phyloP scores from a whole-genome alignment of 176 grass and related monocot species.

The maize (Zea mays) region Zm-B73-REFERENCE-NAM-5.0 NC_050096.1:186159501-186160000 shows the following conservation, averaged over 20 bases:
- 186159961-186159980: conserved; percentile 47
- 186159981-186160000: conserved; percentile 40
- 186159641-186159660: conserved; percentile 40
- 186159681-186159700: conserved; percentile 77
- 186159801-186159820: neutral
- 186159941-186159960: conserved; percentile 20
- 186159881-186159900: conserved; percentile 20
- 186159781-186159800: conserved; percentile 28
- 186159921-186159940: neutral
- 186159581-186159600: conserved; percentile 10
- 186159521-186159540: conserved; percentile 22
- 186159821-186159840: conserved; percentile 29
- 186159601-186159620: conserved; percentile 30
- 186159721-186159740: conserved; percentile 94
- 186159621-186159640: conserved; percentile 22
- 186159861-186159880: conserved; percentile 27
- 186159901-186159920: conserved; percentile 30
- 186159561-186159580: conserved; percentile 14
- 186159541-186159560: conserved; percentile 19
- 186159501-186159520: neutral
- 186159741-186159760: conserved; percentile 62
- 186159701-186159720: conserved; percentile 71
- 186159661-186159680: conserved; percentile 55
- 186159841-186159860: conserved; percentile 3
- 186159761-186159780: conserved; percentile 67